Evolutionary conservation across 2,329 filamentous ascomycete species (phyloP), one percentile per base, ranked within the genome.

Genomic region (Monosporascus ibericus): DNA sequence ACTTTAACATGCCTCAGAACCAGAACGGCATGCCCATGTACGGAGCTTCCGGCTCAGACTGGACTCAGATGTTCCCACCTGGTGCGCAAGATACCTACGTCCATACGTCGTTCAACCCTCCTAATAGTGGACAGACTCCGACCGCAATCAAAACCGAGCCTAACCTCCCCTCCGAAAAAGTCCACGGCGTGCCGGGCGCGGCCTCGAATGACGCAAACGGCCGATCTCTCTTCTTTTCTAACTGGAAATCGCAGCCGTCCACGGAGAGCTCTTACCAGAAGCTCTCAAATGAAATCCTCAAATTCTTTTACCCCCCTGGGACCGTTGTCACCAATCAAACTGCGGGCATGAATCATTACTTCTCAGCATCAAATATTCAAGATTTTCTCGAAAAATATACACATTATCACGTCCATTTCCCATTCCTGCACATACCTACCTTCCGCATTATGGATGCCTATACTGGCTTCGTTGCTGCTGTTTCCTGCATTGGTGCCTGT

Each of bases 31-130:
- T 84, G 76, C 78, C 79, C 57, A 82, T 84, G 75, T 83, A 83
- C 69, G 77, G 75, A 65, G 76, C 75, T 67, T 79, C 80, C 62
- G 80, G 79, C 72, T 73, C 78, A 71, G 86, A 90, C 74, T 90
- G 87, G 87, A 80, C 85, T 66, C 81, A 86, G 69, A 87, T 90
- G 83, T 89, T 89, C 76, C 65, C 58, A 62, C 86, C 84, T 75
- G 84, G 84, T 79, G 78, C 81, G 74, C 81, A 86, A 72, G 76
- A 83, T 72, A 75, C 78, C 71, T 84, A 82, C 72, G 79, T 81
- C 75, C 80, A 76, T 72, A 75, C 75, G 68, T 76, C 79, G 42
- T 46, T 46, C 42, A 46, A 46, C 68, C 84, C 77, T 69, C 73
- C 85, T 78, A 85, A 85, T 77, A 76, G 80, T 79, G 78, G 80